These are phyloP conservation scores for Blumeriella jaapii DNA, from an alignment of 2,329 filamentous ascomycete species.

Conservation along the genomic window DNA sequence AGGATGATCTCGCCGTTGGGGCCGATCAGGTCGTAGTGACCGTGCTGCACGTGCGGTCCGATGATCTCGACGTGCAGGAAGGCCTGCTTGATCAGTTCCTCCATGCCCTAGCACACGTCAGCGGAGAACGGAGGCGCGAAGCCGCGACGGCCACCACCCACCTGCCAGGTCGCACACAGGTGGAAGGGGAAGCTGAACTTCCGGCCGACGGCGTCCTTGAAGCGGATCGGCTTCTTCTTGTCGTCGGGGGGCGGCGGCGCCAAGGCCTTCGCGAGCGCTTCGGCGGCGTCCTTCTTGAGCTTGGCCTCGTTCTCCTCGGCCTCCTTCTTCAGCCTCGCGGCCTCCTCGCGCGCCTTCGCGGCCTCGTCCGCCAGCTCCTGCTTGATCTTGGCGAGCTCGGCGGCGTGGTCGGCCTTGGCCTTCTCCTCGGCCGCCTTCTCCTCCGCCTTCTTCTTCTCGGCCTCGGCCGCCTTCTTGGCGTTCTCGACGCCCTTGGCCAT, in stretches of 20 bases:
- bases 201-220: conserved; percentile 82
- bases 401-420: conserved; percentile 12
- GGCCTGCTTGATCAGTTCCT: conserved; percentile 74
- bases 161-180: conserved; percentile 72
- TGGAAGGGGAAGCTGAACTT: conserved; percentile 91
- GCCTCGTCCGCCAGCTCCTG: conserved; percentile 27
- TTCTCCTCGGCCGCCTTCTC: conserved; percentile 16
- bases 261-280: conserved; percentile 35
- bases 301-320: conserved; percentile 19
- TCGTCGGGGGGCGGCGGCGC: conserved; percentile 24
- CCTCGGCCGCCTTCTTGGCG: conserved; percentile 22
- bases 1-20: conserved; percentile 76
- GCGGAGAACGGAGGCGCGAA: conserved; percentile 7
- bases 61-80: conserved; percentile 70
- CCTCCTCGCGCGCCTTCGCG: conserved; percentile 32
- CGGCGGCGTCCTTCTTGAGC: conserved; percentile 35
- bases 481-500: conserved; percentile 21
- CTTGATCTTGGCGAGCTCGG: conserved; percentile 19
- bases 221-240: conserved; percentile 58
- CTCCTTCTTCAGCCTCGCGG: conserved; percentile 34
- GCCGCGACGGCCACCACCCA: conserved; percentile 40
- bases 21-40: conserved; percentile 70
- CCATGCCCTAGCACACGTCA: conserved; percentile 55
- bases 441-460: conserved; percentile 8
- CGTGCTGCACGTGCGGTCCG: conserved; percentile 63